Evolutionary conservation across 495 filamentous ascomycete species (phyloP), one percentile per base, ranked within the genome.

Genomic region (Wilcoxina mikolae): DNA sequence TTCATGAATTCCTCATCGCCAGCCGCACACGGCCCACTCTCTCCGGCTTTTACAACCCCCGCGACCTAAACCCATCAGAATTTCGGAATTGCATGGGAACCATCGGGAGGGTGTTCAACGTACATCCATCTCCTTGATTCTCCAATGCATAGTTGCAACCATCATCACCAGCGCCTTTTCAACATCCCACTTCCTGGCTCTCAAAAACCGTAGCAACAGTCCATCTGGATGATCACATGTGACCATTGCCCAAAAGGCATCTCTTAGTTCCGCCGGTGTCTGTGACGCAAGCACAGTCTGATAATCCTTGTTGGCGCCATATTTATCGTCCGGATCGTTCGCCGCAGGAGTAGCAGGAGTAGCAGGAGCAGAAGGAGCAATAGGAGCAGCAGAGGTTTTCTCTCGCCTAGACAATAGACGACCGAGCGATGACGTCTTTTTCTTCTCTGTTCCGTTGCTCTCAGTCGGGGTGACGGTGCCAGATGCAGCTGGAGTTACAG

Each of bases 101-200:
- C 7, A 35, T 15, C 18, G 9, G 12, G 22, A 12, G 24, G 38
- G 12, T 15, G 4, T 17, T 20, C 7, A 24, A 48, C 95, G 83
- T 11, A 96, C 87, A 56, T 85, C 80, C 67, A 87, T 79, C 54
- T 93, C 87, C 55, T 74, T 71, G 47, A 77, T 65, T 56, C 91
- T 78, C 91, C 91, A 98, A 65, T 84, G 82, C 76, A 96, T 88
- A 2, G 91, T 95, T 3, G 85, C 84, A 31, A 98, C 77, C 67
- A 95, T 66, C 91, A 98, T 98, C 56, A 95, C 76, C 12, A 98
- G 73, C 17, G 91, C 90, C 60, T 85, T 87, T 44, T 95, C 83
- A 26, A 94, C 78, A 65, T 98, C 85, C 91, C 91, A 98, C 69
- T 96, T 98, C 31, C 91, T 77, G 7, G 91, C 91, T 38, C 91